A percentile compares a stretch with the other conserved stretches of the same genome.
phyloP scores from a whole-genome alignment of 805 yeast genomes.

The Pichia nakasei region DNA sequence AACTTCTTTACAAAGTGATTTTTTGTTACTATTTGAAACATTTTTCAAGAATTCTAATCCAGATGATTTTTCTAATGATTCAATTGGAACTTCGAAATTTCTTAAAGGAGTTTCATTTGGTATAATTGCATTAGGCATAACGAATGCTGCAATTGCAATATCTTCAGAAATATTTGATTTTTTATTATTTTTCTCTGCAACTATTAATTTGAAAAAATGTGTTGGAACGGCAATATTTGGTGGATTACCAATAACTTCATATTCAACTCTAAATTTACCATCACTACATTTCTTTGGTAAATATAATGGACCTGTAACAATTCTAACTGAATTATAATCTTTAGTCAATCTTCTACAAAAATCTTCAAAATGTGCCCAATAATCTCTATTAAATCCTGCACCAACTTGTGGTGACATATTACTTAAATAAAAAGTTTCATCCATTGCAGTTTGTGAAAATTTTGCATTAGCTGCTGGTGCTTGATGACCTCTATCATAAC shows the following conservation, averaged over 20 bases:
- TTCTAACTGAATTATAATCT: slow-evolving; percentile 66
- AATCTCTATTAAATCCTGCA: slow-evolving; percentile 92
- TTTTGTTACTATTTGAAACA: slow-evolving; percentile 47
- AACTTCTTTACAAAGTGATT: slow-evolving; percentile 70
- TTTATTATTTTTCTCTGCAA: slow-evolving; percentile 57
- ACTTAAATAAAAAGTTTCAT: slow-evolving; percentile 82
- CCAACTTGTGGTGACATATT: slow-evolving; percentile 98
- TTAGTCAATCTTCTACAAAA: slow-evolving; percentile 71
- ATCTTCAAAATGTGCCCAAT: slow-evolving; percentile 96
- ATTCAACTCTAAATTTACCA: slow-evolving; percentile 76
- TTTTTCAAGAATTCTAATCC: slow-evolving; percentile 76
- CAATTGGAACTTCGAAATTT: slow-evolving; percentile 78
- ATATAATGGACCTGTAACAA: slow-evolving; percentile 90
- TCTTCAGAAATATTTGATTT: slow-evolving; percentile 30
- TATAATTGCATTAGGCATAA: slow-evolving; percentile 80
- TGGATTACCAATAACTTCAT: slow-evolving; percentile 94
- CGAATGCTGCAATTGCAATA: slow-evolving; percentile 84
- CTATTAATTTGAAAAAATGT: slow-evolving; percentile 84
- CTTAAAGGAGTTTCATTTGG: slow-evolving; percentile 62
- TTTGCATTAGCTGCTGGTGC: slow-evolving; percentile 98
- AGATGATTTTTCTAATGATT: slow-evolving; percentile 78
- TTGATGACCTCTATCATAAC: slow-evolving; percentile 94
- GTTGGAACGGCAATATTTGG: slow-evolving; percentile 97
- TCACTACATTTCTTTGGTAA: slow-evolving; percentile 69
- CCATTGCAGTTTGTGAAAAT: slow-evolving; percentile 84